phyloP scores from a whole-genome alignment of 106 monocot genomes.

The Posidonia australis region DNA sequence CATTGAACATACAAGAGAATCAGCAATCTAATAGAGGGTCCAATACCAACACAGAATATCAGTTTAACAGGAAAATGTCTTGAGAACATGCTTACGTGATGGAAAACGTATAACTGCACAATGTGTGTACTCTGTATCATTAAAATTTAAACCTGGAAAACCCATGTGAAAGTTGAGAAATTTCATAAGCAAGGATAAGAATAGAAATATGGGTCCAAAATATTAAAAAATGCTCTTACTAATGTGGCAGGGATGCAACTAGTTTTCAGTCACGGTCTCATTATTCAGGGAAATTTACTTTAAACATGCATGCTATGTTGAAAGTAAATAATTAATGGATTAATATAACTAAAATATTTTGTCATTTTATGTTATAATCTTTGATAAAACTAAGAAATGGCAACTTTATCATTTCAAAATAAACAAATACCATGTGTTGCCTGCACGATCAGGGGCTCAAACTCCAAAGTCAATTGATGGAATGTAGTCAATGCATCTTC shows the following conservation, averaged over 20 bases:
- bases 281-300: neutral
- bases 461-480: constrained; percentile 31
- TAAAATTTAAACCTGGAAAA: constrained; percentile 49
- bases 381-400: neutral
- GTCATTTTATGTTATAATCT: too few relatives aligned
- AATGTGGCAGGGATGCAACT: neutral
- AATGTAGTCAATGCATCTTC: constrained; percentile 59
- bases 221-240: neutral
- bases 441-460: constrained; percentile 53
- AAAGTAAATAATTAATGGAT: too few relatives aligned
- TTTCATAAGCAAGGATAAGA: neutral
- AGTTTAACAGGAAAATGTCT: neutral
- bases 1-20: constrained; percentile 13
- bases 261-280: neutral
- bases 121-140: constrained; percentile 55
- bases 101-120: constrained; percentile 76
- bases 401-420: neutral
- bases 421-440: constrained; percentile 50
- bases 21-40: neutral
- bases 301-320: too few relatives aligned
- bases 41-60: neutral
- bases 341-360: too few relatives aligned
- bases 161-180: neutral
- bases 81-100: constrained; percentile 39
- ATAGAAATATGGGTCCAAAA: neutral